phyloP scores from a whole-genome alignment of 805 yeast species.

The Saturnispora halmiae region DNA sequence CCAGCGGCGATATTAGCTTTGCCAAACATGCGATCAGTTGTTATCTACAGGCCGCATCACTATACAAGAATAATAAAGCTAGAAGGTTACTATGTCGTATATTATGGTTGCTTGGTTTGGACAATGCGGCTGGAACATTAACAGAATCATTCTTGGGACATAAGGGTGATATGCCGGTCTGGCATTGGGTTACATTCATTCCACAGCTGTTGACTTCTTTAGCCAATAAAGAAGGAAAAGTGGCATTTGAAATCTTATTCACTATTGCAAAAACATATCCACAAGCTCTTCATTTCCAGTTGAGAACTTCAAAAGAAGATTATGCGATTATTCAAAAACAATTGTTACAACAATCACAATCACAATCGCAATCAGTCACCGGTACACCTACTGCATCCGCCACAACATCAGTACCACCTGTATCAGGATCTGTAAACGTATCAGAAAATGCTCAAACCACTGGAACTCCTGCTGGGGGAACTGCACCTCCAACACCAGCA shows the following conservation, averaged over 20 bases:
- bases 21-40: slow-evolving; percentile 95
- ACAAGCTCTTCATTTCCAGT: slow-evolving; percentile 92
- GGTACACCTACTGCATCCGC: slow-evolving; percentile 8
- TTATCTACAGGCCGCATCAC: slow-evolving; percentile 94
- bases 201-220: slow-evolving; percentile 88
- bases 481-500: slow-evolving; percentile 1
- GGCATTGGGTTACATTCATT: slow-evolving; percentile 98
- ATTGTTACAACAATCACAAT: slow-evolving; percentile 26
- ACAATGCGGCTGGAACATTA: slow-evolving; percentile 72
- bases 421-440: background rate
- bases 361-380: slow-evolving; percentile 2
- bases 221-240: slow-evolving; percentile 82
- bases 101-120: slow-evolving; percentile 87
- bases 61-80: slow-evolving; percentile 87
- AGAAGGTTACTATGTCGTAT: slow-evolving; percentile 82
- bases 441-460: no score
- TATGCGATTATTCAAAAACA: slow-evolving; percentile 81
- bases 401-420: background rate
- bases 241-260: slow-evolving; percentile 80
- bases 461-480: no score
- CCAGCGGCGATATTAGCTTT: slow-evolving; percentile 64
- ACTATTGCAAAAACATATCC: slow-evolving; percentile 95
- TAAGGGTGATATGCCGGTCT: slow-evolving; percentile 93
- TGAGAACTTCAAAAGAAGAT: slow-evolving; percentile 92
- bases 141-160: slow-evolving; percentile 85